Percentiles rank a stretch among this genome's conserved stretches.
These are phyloP conservation scores for Blastomyces gilchristii DNA, from an alignment of 2,329 filamentous ascomycete genomes.

Conservation along the genomic window DNA sequence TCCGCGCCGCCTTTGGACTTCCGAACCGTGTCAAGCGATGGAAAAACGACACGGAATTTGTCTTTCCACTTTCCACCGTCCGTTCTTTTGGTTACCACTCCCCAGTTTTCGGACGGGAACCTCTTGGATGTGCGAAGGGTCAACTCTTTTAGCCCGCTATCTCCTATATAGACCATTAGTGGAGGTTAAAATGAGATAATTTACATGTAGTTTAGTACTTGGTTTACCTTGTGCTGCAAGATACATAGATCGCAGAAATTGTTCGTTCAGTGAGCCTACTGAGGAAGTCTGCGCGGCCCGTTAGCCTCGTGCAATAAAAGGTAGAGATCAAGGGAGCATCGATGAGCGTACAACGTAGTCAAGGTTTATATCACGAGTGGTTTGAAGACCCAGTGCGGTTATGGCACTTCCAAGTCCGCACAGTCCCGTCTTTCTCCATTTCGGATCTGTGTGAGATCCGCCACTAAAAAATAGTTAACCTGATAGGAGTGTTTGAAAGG, in stretches of 20 bases:
- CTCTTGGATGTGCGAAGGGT: constrained; percentile 19
- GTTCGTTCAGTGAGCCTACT: constrained; percentile 61
- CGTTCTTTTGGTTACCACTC: constrained; percentile 29
- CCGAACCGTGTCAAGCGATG: constrained; percentile 58
- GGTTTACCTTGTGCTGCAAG: constrained; percentile 46
- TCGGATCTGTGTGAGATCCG: constrained; percentile 44
- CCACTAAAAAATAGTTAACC: constrained; percentile 35
- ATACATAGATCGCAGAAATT: constrained; percentile 53
- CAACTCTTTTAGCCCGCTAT: constrained; percentile 38
- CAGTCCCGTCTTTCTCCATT: constrained; percentile 53
- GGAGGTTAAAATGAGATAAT: constrained; percentile 7
- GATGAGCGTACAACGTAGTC: constrained; percentile 56
- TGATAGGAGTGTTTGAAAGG: neutral
- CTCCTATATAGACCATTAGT: constrained; percentile 27
- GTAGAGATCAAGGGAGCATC: neutral
- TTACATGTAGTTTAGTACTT: neutral
- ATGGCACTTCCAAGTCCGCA: constrained; percentile 63
- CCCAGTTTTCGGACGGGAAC: constrained; percentile 20
- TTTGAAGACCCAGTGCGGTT: constrained; percentile 50
- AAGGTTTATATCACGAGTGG: constrained; percentile 48
- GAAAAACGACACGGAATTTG: constrained; percentile 68
- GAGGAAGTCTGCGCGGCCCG: constrained; percentile 55
- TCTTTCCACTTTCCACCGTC: constrained; percentile 35
- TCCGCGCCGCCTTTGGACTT: constrained; percentile 52
- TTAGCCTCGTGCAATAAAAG: constrained; percentile 10